phyloP scores from a whole-genome alignment of 2,329 filamentous ascomycete species.

The Diaporthe ilicicola region DNA sequence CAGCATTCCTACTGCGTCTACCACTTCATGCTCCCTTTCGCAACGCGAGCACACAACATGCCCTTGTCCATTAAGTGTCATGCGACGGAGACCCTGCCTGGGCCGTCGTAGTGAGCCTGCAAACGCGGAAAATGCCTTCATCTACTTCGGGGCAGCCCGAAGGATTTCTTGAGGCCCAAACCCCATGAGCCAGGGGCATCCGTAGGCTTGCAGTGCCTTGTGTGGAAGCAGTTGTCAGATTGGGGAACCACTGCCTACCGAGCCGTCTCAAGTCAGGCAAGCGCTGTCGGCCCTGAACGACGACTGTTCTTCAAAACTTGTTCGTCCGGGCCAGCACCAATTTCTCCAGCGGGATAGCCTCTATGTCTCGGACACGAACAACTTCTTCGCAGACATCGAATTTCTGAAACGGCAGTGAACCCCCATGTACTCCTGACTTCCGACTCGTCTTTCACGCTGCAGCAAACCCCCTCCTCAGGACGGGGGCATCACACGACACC shows the following conservation, averaged over 20 bases:
- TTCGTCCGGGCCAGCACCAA: not conserved
- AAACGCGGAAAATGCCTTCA: constrained; percentile 1
- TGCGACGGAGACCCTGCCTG: constrained; percentile 9
- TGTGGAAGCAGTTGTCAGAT: not conserved
- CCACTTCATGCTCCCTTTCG: not conserved
- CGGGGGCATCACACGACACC: constrained; percentile 11
- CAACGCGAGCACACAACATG: not conserved
- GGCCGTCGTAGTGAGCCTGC: not conserved
- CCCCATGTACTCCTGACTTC: too few species aligned
- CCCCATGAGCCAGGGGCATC: not conserved
- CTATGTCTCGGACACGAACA: not conserved
- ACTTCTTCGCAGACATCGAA: not conserved
- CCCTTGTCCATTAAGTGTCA: not conserved
- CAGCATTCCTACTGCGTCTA: not conserved
- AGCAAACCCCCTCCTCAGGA: not conserved
- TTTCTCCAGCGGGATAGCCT: not conserved
- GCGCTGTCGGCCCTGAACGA: constrained; percentile 1
- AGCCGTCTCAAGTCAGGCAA: not conserved
- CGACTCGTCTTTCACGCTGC: not conserved
- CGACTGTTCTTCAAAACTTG: not conserved
- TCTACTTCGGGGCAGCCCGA: not conserved
- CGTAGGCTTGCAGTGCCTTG: not conserved
- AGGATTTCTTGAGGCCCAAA: not conserved
- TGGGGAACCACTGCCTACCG: not conserved
- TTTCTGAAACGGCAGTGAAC: not conserved